Percentiles rank a stretch among this genome's conserved stretches.
These are phyloP conservation scores for Melocanna baccifera DNA, from an alignment of 176 grass and related monocot species.

Conservation along the genomic window DNA sequence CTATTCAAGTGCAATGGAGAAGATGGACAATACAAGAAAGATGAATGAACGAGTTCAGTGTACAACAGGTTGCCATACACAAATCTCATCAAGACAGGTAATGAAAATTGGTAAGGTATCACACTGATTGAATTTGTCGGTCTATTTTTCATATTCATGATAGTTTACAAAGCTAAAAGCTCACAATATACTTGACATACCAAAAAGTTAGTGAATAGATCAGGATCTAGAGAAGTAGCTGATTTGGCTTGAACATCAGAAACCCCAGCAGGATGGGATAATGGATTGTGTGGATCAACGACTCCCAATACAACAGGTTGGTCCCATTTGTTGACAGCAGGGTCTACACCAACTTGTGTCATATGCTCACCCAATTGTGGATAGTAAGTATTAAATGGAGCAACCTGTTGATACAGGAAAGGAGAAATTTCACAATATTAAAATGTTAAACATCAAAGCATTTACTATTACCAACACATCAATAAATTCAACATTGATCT, in stretches of 20 bases:
- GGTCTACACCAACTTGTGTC: conserved; percentile 72
- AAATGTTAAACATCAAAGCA: background rate
- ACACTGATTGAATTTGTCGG: background rate
- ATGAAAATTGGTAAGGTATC: background rate
- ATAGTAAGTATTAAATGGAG: conserved; percentile 97
- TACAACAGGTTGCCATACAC: background rate
- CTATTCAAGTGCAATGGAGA: background rate
- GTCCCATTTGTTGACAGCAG: conserved; percentile 83
- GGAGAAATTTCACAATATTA: background rate
- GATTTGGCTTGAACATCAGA: conserved; percentile 92
- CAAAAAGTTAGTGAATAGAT: conserved; percentile 89
- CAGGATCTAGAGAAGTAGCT: conserved; percentile 77
- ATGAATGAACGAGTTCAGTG: background rate
- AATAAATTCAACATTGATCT: background rate
- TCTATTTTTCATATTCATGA: background rate
- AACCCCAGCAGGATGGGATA: conserved; percentile 87
- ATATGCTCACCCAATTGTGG: conserved; percentile 73
- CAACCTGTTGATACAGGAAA: conserved; percentile 66
- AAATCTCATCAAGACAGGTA: background rate
- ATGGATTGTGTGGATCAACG: conserved; percentile 88
- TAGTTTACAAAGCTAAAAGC: background rate
- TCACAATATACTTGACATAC: conserved; percentile 41
- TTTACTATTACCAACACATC: background rate
- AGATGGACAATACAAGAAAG: background rate
- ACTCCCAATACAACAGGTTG: conserved; percentile 85